Evolutionary conservation across 805 yeast genomes (phyloP).

Genomic region (Wickerhamomyces bovis): DNA sequence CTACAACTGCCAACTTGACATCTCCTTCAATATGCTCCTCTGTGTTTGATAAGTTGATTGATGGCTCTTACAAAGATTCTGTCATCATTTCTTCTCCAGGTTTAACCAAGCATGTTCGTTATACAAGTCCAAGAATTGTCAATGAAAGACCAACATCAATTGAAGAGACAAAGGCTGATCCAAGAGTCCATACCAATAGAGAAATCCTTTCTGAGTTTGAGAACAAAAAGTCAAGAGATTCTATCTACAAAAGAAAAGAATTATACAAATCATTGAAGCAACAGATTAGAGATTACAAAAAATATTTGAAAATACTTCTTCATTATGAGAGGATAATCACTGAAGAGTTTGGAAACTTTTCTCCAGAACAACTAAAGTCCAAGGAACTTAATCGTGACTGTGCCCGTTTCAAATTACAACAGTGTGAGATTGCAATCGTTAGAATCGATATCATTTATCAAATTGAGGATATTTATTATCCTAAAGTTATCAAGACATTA

Average conservation of each 20-base stretch:
- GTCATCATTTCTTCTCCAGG: neutral
- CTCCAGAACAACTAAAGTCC: neutral
- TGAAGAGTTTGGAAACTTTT: neutral
- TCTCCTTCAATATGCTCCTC: neutral
- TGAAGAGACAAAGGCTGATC: neutral
- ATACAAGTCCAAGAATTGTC: neutral
- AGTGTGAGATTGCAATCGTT: constrained; percentile 4
- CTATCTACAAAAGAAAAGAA: neutral
- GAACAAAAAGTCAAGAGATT: constrained; percentile 1
- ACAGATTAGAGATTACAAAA: constrained; percentile 4
- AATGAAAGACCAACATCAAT: neutral
- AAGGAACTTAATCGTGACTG: constrained; percentile 12
- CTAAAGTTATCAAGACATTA: constrained; percentile 2
- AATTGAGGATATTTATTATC: constrained; percentile 5
- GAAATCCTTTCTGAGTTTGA: constrained; percentile 9
- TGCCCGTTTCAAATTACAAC: constrained; percentile 7
- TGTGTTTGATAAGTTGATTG: constrained; percentile 4
- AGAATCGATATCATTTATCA: constrained; percentile 2
- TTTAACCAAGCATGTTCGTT: neutral
- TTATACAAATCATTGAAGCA: neutral
- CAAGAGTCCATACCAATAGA: neutral
- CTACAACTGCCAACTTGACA: neutral
- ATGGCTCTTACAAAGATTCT: constrained; percentile 3
- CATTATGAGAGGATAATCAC: neutral
- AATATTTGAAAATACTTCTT: neutral